A percentile compares a stretch with the other conserved stretches of the same genome.
These are phyloP conservation scores for Yamadazyma ubonensis DNA, from an alignment of 805 yeast species.

Conservation along the genomic window DNA sequence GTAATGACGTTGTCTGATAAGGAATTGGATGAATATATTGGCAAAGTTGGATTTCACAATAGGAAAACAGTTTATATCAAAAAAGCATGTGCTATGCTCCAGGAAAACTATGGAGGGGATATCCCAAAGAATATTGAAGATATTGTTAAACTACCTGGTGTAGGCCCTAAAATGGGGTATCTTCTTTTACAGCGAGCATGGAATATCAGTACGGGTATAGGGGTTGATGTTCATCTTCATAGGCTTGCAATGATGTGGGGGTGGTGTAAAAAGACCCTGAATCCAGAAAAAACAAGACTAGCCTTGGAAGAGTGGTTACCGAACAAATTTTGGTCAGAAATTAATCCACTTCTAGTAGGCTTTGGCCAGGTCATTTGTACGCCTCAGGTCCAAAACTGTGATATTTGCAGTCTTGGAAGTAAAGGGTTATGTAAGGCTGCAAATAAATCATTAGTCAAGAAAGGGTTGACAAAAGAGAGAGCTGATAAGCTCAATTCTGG, in stretches of 20 bases:
- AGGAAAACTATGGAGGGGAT: conserved; percentile 55
- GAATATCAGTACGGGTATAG: conserved; percentile 77
- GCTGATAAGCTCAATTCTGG: conserved; percentile 27
- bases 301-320: conserved; percentile 77
- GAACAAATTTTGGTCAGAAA: conserved; percentile 70
- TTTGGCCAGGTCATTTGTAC: conserved; percentile 89
- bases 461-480: conserved; percentile 26
- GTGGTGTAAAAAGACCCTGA: conserved; percentile 61
- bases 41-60: conserved; percentile 82
- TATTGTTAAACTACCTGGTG: conserved; percentile 75
- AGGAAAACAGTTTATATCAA: conserved; percentile 74
- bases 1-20: conserved; percentile 49
- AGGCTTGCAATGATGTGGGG: conserved; percentile 76
- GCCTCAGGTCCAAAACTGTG: conserved; percentile 70
- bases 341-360: conserved; percentile 86
- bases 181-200: conserved; percentile 80
- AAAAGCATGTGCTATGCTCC: conserved; percentile 54
- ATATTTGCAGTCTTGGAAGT: conserved; percentile 57
- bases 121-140: conserved; percentile 71
- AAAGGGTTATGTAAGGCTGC: conserved; percentile 58
- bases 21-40: conserved; percentile 64
- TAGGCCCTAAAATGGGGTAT: conserved; percentile 94
- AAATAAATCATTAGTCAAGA: conserved; percentile 43
- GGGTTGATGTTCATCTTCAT: conserved; percentile 90
- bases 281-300: conserved; percentile 74